phyloP scores from a whole-genome alignment of 2,329 filamentous ascomycete species.

The Xylaria sp. region DNA sequence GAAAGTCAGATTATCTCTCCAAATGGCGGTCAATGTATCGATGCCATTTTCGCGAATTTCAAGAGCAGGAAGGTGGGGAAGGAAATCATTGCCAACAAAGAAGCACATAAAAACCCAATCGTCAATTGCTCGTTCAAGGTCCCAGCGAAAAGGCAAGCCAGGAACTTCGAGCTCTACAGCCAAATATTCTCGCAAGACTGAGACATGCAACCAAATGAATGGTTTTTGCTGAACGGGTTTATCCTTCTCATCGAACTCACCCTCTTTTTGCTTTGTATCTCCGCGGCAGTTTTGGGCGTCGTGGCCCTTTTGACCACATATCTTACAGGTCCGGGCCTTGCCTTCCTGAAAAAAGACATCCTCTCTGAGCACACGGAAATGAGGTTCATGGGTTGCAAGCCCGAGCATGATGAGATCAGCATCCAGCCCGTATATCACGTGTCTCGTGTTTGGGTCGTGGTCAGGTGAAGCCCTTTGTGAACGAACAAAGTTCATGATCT shows the following conservation, averaged over 20 bases:
- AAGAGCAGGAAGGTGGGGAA: conserved; percentile 95
- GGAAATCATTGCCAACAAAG: conserved; percentile 98
- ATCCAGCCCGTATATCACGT: conserved; percentile 98
- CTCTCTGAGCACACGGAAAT: conserved; percentile 95
- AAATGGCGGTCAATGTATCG: conserved; percentile 94
- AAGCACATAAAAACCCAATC: conserved; percentile 99
- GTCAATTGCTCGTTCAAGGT: conserved; percentile 92
- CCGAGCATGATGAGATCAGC: conserved; percentile 99
- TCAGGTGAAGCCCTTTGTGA: conserved; percentile 90
- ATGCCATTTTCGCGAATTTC: conserved; percentile 98
- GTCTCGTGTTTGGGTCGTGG: conserved; percentile 94
- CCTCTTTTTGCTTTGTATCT: conserved; percentile 78
- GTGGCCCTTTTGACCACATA: conserved; percentile 94
- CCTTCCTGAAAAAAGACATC: conserved; percentile 95
- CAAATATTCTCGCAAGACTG: conserved; percentile 90
- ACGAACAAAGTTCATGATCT: conserved; percentile 98
- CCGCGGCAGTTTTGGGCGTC: conserved; percentile 87
- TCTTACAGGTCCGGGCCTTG: conserved; percentile 81
- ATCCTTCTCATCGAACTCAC: conserved; percentile 84
- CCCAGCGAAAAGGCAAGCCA: conserved; percentile 85
- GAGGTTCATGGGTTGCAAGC: conserved; percentile 94
- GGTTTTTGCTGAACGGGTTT: conserved; percentile 79
- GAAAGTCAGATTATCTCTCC: conserved; percentile 87
- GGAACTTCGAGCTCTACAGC: conserved; percentile 88
- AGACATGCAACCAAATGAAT: conserved; percentile 98